phyloP scores from a whole-genome alignment of 305 asterid species.

The Fraxinus velutina region DNA sequence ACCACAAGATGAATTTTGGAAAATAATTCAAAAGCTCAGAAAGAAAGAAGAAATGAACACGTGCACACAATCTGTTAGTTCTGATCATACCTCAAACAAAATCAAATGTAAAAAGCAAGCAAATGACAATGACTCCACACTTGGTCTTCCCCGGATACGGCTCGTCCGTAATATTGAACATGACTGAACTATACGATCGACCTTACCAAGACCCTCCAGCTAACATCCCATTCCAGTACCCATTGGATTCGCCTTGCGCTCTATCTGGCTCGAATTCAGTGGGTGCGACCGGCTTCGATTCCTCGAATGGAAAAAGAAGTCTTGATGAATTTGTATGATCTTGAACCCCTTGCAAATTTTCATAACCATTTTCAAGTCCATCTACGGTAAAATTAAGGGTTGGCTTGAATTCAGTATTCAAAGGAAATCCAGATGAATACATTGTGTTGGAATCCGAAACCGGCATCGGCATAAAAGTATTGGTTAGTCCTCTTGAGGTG shows the following conservation, averaged over 20 bases:
- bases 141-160: neutral
- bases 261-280: constrained; percentile 26
- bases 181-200: neutral
- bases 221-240: constrained; percentile 41
- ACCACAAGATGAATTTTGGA: constrained; percentile 19
- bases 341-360: constrained; percentile 22
- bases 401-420: constrained; percentile 31
- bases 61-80: constrained; percentile 34
- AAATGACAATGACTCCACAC: neutral
- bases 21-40: neutral
- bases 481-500: constrained; percentile 16
- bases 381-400: constrained; percentile 35
- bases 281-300: constrained; percentile 23
- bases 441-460: constrained; percentile 27
- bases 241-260: constrained; percentile 30
- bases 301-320: constrained; percentile 37
- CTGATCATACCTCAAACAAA: constrained; percentile 27
- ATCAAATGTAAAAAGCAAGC: constrained; percentile 3
- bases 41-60: constrained; percentile 18
- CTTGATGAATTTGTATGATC: constrained; percentile 26
- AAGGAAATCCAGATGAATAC: constrained; percentile 26
- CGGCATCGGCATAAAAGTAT: constrained; percentile 29
- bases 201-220: constrained; percentile 42
- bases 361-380: constrained; percentile 29
- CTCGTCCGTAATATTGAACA: neutral